These are phyloP conservation scores for Pythium brachiatum DNA, from an alignment of 352 stramenopile species.

Conservation along the genomic window DNA sequence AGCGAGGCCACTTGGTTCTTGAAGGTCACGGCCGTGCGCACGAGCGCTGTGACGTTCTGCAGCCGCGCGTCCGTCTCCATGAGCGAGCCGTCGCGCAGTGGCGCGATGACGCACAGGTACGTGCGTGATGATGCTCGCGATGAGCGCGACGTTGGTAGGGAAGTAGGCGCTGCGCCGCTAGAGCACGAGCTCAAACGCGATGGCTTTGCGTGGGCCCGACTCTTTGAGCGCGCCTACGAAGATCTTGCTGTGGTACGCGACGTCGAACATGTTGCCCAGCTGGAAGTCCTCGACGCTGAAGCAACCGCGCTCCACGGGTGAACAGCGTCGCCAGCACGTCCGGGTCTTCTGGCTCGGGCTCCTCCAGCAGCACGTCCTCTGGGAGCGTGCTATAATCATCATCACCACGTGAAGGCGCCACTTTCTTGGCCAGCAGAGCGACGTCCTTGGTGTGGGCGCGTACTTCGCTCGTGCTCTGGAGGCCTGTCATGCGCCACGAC, in stretches of 20 bases:
- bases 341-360: neutral
- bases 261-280: slow-evolving; percentile 53
- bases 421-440: slow-evolving; percentile 35
- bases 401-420: neutral
- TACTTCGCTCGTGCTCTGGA: slow-evolving; percentile 22
- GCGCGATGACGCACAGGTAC: slow-evolving; percentile 40
- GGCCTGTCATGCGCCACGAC: slow-evolving; percentile 48
- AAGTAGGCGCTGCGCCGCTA: slow-evolving; percentile 49
- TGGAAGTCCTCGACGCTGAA: slow-evolving; percentile 54
- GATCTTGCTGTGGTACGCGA: slow-evolving; percentile 44
- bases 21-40: slow-evolving; percentile 61
- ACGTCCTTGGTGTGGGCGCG: slow-evolving; percentile 26
- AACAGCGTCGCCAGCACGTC: slow-evolving; percentile 34
- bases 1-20: slow-evolving; percentile 47
- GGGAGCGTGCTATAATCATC: neutral
- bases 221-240: slow-evolving; percentile 43
- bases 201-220: slow-evolving; percentile 33
- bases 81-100: neutral
- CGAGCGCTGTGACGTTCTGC: slow-evolving; percentile 54
- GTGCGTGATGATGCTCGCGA: slow-evolving; percentile 47
- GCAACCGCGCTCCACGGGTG: slow-evolving; percentile 34
- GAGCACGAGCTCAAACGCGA: slow-evolving; percentile 59
- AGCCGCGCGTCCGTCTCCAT: slow-evolving; percentile 54
- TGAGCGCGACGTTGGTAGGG: slow-evolving; percentile 50
- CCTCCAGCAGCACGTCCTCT: no score